Percentiles rank a stretch among this genome's conserved stretches.
phyloP scores from a whole-genome alignment of 2,329 filamentous ascomycete genomes.

The Trichocomaceae sp. region DNA sequence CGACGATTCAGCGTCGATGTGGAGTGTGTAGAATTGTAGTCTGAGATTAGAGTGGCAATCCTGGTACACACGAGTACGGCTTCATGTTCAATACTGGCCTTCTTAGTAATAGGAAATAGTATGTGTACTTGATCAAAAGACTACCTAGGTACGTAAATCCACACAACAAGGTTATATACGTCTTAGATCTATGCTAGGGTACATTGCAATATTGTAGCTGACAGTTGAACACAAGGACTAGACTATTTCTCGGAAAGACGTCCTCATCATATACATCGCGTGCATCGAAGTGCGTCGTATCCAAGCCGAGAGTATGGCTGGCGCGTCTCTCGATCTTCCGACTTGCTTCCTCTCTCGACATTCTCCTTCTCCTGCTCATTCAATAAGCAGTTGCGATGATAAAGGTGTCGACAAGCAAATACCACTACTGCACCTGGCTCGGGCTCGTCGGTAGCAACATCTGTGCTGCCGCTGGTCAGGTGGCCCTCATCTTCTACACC shows the following conservation, averaged over 20 bases:
- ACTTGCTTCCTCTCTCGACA: neutral
- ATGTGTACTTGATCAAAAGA: too few relatives aligned
- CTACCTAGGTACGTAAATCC: neutral
- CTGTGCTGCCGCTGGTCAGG: conserved; percentile 7
- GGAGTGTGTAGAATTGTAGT: too few relatives aligned
- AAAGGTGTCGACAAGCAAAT: conserved; percentile 45
- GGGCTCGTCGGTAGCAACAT: neutral
- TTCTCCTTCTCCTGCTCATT: conserved; percentile 24
- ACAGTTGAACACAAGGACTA: neutral
- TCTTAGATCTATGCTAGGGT: conserved; percentile 2
- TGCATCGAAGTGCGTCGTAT: conserved; percentile 27
- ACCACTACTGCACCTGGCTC: conserved; percentile 33
- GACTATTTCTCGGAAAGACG: neutral
- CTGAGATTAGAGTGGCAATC: too few relatives aligned
- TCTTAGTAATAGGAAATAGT: too few relatives aligned
- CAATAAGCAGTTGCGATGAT: conserved; percentile 41
- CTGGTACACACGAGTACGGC: too few relatives aligned
- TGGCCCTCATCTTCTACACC: conserved; percentile 13
- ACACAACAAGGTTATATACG: conserved; percentile 6
- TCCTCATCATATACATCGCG: conserved; percentile 31
- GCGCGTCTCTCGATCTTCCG: conserved; percentile 7
- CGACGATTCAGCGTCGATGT: too few relatives aligned
- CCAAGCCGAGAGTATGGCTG: neutral
- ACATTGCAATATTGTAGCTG: conserved; percentile 4
- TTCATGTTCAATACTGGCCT: too few relatives aligned